Evolutionary conservation across 352 stramenopile genomes (phyloP).

Genomic region (Aphanomyces stellatus): DNA sequence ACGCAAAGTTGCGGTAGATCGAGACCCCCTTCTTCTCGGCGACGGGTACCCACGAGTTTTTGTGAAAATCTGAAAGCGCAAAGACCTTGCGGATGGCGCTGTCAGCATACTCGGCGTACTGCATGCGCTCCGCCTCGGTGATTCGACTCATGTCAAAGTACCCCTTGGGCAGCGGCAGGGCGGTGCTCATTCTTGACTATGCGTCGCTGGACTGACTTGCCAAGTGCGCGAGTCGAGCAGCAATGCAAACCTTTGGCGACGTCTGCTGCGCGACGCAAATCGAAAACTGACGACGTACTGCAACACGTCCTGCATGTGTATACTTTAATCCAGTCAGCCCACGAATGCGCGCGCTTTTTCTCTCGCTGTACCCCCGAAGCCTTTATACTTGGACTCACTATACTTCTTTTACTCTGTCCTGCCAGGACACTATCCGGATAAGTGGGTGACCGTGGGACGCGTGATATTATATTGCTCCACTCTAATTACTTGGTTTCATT

Average conservation of each 20-base stretch:
- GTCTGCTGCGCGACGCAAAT: neutral
- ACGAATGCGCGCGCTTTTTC: too few relatives aligned
- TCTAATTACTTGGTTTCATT: too few relatives aligned
- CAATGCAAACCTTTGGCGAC: neutral
- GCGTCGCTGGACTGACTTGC: neutral
- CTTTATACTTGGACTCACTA: too few relatives aligned
- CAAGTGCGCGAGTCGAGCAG: neutral
- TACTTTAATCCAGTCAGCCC: neutral
- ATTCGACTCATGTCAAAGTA: conserved; percentile 70
- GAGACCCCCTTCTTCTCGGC: conserved; percentile 75
- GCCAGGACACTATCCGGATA: too few relatives aligned
- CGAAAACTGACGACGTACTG: neutral
- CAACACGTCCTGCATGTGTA: neutral
- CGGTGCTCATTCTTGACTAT: conserved; percentile 35
- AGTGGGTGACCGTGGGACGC: too few relatives aligned
- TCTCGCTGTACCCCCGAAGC: too few relatives aligned
- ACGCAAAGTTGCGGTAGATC: conserved; percentile 70
- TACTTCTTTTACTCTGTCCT: too few relatives aligned
- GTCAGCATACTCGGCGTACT: conserved; percentile 76
- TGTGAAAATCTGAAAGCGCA: conserved; percentile 65
- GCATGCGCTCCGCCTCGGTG: conserved; percentile 56
- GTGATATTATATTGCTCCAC: too few relatives aligned
- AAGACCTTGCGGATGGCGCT: conserved; percentile 78
- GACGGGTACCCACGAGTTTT: conserved; percentile 80
- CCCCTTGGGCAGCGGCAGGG: conserved; percentile 55